Conservation (phyloP, 768 basidiomycete species). For the Amanita phalloides region DNA sequence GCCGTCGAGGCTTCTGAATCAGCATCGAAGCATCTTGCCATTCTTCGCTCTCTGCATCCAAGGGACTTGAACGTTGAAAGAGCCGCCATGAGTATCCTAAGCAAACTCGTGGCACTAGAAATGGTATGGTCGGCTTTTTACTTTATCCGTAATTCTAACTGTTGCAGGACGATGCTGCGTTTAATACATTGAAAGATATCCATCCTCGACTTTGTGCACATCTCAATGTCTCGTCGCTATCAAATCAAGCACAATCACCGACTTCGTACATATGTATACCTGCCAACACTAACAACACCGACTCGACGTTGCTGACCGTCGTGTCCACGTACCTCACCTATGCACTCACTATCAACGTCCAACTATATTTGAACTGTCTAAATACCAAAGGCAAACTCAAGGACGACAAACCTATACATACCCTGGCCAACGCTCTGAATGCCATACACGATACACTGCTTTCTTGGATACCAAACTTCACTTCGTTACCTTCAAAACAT, state of each 20-base stretch:
- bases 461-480: slow-evolving; percentile 21
- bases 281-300: slow-evolving; percentile 18
- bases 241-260: background rate
- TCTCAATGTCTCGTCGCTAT: slow-evolving; percentile 12
- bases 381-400: background rate
- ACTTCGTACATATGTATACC: slow-evolving; percentile 23
- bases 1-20: slow-evolving; percentile 25
- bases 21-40: slow-evolving; percentile 32
- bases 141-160: background rate
- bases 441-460: slow-evolving; percentile 9
- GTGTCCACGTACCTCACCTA: slow-evolving; percentile 52
- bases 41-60: slow-evolving; percentile 33
- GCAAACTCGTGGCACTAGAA: slow-evolving; percentile 57
- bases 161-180: slow-evolving; percentile 43
- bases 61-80: slow-evolving; percentile 59
- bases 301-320: slow-evolving; percentile 35
- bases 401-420: slow-evolving; percentile 8
- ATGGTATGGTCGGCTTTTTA: slow-evolving; percentile 42
- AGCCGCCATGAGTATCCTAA: slow-evolving; percentile 56
- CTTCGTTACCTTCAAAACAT: slow-evolving; percentile 44
- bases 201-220: slow-evolving; percentile 29
- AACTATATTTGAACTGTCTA: slow-evolving; percentile 8
- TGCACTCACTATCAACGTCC: slow-evolving; percentile 31
- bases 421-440: slow-evolving; percentile 11
- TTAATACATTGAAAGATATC: slow-evolving; percentile 34